Percentiles rank a stretch among this genome's conserved stretches.
Conservation (phyloP, 2,329 filamentous ascomycete species). For the Colletotrichum lupini region DNA sequence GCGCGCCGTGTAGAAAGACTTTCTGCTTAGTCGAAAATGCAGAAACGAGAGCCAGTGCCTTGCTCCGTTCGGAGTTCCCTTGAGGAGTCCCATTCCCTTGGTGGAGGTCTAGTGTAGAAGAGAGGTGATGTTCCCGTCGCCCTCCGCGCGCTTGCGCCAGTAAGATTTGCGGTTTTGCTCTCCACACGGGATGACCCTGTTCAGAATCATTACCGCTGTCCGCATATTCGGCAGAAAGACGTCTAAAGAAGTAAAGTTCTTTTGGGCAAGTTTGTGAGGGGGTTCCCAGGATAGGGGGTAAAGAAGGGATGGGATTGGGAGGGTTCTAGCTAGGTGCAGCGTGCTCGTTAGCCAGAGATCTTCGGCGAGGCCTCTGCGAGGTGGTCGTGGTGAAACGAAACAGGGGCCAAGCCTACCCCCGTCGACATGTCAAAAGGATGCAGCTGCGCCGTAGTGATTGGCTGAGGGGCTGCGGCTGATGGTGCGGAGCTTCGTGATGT, state of each 20-base stretch:
- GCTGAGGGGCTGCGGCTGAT: conserved; percentile 30
- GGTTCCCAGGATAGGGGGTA: background rate
- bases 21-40: background rate
- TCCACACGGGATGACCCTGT: conserved; percentile 18
- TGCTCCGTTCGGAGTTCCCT: background rate
- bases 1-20: background rate
- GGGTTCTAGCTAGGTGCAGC: background rate
- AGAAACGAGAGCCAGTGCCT: conserved; percentile 16
- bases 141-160: conserved; percentile 20
- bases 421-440: conserved; percentile 28
- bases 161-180: conserved; percentile 8
- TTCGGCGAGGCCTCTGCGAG: conserved; percentile 28
- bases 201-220: background rate
- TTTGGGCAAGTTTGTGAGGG: background rate
- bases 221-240: background rate
- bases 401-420: conserved; percentile 30
- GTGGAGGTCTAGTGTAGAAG: background rate
- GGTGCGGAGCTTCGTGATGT: conserved; percentile 11
- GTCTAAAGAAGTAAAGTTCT: background rate
- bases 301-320: background rate
- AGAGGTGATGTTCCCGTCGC: conserved; percentile 8
- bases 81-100: conserved; percentile 17
- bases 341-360: conserved; percentile 16
- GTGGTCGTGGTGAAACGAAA: conserved; percentile 36
- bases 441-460: conserved; percentile 25